Base-by-base conservation (phyloP, 257 asterid genomes). In the Lycium barbarum region DNA sequence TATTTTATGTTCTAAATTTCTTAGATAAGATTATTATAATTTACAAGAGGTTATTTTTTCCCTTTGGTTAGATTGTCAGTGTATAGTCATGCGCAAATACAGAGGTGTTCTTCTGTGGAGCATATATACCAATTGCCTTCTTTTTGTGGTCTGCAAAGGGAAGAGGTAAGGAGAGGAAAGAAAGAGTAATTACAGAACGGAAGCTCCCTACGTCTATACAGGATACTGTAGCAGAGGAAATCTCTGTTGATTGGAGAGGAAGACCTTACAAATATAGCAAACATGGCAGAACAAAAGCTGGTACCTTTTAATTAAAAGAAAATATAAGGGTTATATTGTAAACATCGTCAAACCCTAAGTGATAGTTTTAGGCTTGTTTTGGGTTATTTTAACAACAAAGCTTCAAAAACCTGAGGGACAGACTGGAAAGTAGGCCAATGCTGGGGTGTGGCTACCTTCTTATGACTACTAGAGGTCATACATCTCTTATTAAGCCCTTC, bases 81-180 rank as follows among this genome's bases (percentile, higher is more conserved):
- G 12, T 68, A 3, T 68, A 36, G 36, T 68, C 76, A 68, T 68
- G 51, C 51, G 15, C 51, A 36, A 68, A 15, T 68, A 68, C 51
- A 68, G 76, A 15, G 36, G 3, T 38, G 51, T 36, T 68, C 76
- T 68, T 36, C 74, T 35, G 74, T 14, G 49, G 12, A 67, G 11
- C 49, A 67, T 2, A 35, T 35, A 35, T 35, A 35, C 74, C 74
- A 67, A 67, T 67, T 8, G 12, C 7, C 72, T 5, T 65, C 47
- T 6, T 0, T 67, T 6, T 35, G 33, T 26, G 2, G 76, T 68
- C 15, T 68, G 53, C 76, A 15, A 68, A 8, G 76, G 51, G 40
- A 17, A 68, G 22, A 68, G 51, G 76, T 36, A 68, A 7, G 15
- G 51, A 35, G 74, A 68, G 76, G 76, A 68, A 68, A 68, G 76